Base-by-base conservation (phyloP, 495 filamentous ascomycete genomes). In the Platismatia glauca region DNA sequence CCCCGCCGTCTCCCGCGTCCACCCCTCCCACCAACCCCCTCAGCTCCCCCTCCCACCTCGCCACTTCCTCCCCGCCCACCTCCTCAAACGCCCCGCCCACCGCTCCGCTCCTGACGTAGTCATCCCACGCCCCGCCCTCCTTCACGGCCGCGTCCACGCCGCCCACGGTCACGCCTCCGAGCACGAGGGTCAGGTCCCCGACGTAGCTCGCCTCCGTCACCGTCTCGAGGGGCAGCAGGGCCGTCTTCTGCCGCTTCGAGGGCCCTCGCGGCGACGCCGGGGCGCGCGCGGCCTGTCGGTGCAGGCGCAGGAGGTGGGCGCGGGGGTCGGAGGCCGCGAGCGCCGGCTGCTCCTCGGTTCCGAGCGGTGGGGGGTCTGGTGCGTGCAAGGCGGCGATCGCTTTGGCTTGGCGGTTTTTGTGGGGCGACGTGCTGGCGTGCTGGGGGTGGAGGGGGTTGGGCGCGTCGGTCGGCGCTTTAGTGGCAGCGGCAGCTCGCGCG, bases 391-490 rank as follows among this genome's bases (percentile, higher is more conserved):
- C 65, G 16, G 70, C 71, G 37, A 73, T 66, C 3, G 75, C 75
- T 39, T 69, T 68, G 34, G 68, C 65, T 56, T 76, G 75, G 24
- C 75, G 68, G 60, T 76, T 75, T 27, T 65, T 65, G 58, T 77
- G 71, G 11, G 75, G 74, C 22, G 74, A 73, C 38, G 34, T 52
- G 29, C 58, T 50, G 29, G 57, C 8, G 31, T 41, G 38, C 37
- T 56, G 57, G 22, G 52, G 37, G 20, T 35, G n/a, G 29, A 13
- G 27, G 8, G n/a, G 37, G 20, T 35, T 16, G 29, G 27, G 24
- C 9, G 7, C 11, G 2, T 60, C 44, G 9, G 43, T 18, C 6
- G 9, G 22, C 7, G 57, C 11, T 34, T 16, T 57, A 29, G 34
- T 29, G 16, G 41, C 24, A 29, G 41, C 60, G 7, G 56, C 39